Base-by-base conservation (phyloP, 2,329 filamentous ascomycete genomes). In the Diplodia corticola region DNA sequence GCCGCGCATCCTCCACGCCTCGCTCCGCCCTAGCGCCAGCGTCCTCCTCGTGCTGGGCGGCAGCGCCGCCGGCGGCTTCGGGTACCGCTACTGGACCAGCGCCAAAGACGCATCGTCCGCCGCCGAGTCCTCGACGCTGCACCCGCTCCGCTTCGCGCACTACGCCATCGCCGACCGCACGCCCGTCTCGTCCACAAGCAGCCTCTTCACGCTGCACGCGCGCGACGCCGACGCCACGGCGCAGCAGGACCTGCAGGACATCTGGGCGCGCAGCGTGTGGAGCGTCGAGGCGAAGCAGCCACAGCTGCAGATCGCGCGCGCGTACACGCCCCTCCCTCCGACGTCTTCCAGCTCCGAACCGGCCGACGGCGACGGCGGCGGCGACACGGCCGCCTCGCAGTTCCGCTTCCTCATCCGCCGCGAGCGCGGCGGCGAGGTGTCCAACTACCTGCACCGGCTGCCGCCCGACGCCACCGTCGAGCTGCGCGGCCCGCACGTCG, bases 231-330 rank as follows among this genome's bases (percentile, higher is more conserved):
- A 4, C 61, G 73, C 71, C 33, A n/a, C 35, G 40, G 24, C 40
- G 5, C 40, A 57, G n/a, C 59, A 64, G 17, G 28, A 33, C 57
- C 69, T 77, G 5, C 72, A 70, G 40, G 73, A 78, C 35, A 72
- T 71, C 17, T 89, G 87, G 86, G 77, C 78, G 50, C 82, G 86
- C 65, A 90, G 91, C 4, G 84, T 96, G 49, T 96, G 92, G 90
- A 93, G 90, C 69, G 89, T 98, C 37, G 91, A 97, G 80, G 88
- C 97, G 74, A 97, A 96, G 80, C 95, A 98, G 80, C 95, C 95
- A 2, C 89, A 97, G 76, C 80, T 98, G 66, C 93, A 97, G 79
- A 96, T 99, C 71, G 91, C 92, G 50, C 83, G 95, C 68, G 89
- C 92, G 67, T 99, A 99, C 78, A 98, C 95, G 4, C 93, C 94